phyloP scores from a whole-genome alignment of 2,329 filamentous ascomycete genomes.

The Alternaria sp. region DNA sequence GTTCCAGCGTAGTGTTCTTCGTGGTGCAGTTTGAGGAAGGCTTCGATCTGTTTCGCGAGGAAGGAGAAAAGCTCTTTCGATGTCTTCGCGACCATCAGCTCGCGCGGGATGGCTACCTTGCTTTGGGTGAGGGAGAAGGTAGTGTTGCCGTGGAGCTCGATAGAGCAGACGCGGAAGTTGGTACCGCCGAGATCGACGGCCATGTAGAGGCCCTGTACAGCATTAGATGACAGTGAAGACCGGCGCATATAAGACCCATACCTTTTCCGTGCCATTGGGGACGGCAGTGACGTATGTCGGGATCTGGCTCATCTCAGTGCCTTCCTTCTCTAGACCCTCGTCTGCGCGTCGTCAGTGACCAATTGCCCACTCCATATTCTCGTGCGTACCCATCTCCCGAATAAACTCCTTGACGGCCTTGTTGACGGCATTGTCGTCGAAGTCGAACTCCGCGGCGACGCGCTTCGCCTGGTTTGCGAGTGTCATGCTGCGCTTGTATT shows the following conservation, averaged over 20 bases:
- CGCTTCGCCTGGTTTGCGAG: slow-evolving; percentile 75
- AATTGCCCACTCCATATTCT: background rate
- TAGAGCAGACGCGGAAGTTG: slow-evolving; percentile 97
- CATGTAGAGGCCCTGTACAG: slow-evolving; percentile 81
- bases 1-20: slow-evolving; percentile 81
- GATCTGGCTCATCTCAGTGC: slow-evolving; percentile 89
- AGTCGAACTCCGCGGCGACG: slow-evolving; percentile 86
- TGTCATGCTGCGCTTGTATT: slow-evolving; percentile 54
- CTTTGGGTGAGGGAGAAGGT: slow-evolving; percentile 93
- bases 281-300: slow-evolving; percentile 96
- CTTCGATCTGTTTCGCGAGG: slow-evolving; percentile 88
- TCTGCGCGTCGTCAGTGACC: slow-evolving; percentile 57
- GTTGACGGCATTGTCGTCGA: slow-evolving; percentile 77
- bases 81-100: slow-evolving; percentile 88
- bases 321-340: slow-evolving; percentile 79
- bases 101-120: slow-evolving; percentile 87
- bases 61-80: slow-evolving; percentile 89
- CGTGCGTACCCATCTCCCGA: slow-evolving; percentile 72
- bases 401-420: slow-evolving; percentile 85
- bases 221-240: background rate
- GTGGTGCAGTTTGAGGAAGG: slow-evolving; percentile 87
- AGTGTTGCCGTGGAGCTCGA: slow-evolving; percentile 89
- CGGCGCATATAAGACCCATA: slow-evolving; percentile 67
- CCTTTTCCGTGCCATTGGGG: slow-evolving; percentile 97
- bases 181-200: slow-evolving; percentile 98